Percentiles rank a stretch among this genome's conserved stretches.
Conservation (phyloP, 805 yeast genomes). For the Debaryomyces castellii region DNA sequence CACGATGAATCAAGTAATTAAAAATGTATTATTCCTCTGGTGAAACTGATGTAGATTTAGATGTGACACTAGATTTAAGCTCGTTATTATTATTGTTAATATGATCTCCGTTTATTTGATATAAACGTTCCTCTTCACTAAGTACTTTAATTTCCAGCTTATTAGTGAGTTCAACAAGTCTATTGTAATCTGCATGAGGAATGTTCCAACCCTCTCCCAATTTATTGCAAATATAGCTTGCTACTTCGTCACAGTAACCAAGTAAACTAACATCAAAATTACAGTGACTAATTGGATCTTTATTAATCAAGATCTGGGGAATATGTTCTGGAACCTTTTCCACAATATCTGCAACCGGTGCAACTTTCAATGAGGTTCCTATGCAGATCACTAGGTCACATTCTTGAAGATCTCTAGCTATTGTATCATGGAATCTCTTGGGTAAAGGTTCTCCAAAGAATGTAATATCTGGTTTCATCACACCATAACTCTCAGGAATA, state of each 20-base stretch:
- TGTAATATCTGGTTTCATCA: constrained; percentile 88
- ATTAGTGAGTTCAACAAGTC: constrained; percentile 12
- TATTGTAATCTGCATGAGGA: constrained; percentile 26
- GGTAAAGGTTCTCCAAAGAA: constrained; percentile 76
- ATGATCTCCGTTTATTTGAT: neutral
- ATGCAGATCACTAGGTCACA: constrained; percentile 81
- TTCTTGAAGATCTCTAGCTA: constrained; percentile 52
- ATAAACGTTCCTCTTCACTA: constrained; percentile 12
- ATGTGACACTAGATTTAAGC: neutral
- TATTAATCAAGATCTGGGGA: constrained; percentile 41
- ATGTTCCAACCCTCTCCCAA: constrained; percentile 34
- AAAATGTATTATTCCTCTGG: neutral
- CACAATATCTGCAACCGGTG: constrained; percentile 44
- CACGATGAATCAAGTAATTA: neutral
- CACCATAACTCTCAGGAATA: constrained; percentile 36
- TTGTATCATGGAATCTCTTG: constrained; percentile 28
- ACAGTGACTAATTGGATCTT: constrained; percentile 34
- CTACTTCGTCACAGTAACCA: constrained; percentile 43
- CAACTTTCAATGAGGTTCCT: constrained; percentile 81
- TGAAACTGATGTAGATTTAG: neutral
- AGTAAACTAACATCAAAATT: constrained; percentile 39
- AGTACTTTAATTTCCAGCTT: constrained; percentile 10
- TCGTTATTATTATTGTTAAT: neutral
- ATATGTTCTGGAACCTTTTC: constrained; percentile 29
- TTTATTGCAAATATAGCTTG: constrained; percentile 28